Evolutionary conservation across 306 rosid species (phyloP).

Genomic region (Quillaja saponaria): DNA sequence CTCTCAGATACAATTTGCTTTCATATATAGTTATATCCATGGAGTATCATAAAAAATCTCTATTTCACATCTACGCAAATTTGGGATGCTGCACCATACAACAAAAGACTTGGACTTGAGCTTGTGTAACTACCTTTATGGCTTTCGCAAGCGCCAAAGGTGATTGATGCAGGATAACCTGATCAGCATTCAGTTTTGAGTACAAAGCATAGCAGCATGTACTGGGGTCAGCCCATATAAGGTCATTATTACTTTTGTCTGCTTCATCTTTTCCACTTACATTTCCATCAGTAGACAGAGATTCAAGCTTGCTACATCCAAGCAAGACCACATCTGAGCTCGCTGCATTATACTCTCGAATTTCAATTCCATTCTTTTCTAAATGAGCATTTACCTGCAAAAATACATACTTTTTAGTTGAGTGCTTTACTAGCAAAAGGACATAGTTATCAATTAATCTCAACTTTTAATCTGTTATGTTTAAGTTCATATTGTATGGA

Average conservation of each 20-base stretch:
- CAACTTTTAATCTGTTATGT: not conserved
- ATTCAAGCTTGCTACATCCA: slow-evolving; percentile 55
- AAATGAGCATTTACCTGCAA: slow-evolving; percentile 67
- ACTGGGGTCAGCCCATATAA: slow-evolving; percentile 87
- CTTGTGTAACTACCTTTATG: slow-evolving; percentile 59
- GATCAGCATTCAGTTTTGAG: slow-evolving; percentile 62
- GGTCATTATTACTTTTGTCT: slow-evolving; percentile 43
- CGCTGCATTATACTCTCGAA: slow-evolving; percentile 72
- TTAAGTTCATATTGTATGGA: not conserved
- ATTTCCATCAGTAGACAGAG: slow-evolving; percentile 25
- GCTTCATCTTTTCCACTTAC: slow-evolving; percentile 47
- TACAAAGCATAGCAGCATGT: slow-evolving; percentile 85
- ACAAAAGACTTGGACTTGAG: not conserved
- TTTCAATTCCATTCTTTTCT: slow-evolving; percentile 70
- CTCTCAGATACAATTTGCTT: not conserved
- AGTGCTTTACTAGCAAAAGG: not conserved
- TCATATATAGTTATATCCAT: not conserved
- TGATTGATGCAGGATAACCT: slow-evolving; percentile 74
- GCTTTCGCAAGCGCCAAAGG: slow-evolving; percentile 99
- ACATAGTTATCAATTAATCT: not conserved
- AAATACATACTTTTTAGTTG: slow-evolving; percentile 20
- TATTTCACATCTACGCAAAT: slow-evolving; percentile 3
- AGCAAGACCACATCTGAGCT: slow-evolving; percentile 70
- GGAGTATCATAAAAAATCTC: slow-evolving; percentile 14
- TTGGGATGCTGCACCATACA: slow-evolving; percentile 19